These are phyloP conservation scores for Sugiyamaella japonica DNA, from an alignment of 1,139 yeast genomes.

Conservation along the genomic window DNA sequence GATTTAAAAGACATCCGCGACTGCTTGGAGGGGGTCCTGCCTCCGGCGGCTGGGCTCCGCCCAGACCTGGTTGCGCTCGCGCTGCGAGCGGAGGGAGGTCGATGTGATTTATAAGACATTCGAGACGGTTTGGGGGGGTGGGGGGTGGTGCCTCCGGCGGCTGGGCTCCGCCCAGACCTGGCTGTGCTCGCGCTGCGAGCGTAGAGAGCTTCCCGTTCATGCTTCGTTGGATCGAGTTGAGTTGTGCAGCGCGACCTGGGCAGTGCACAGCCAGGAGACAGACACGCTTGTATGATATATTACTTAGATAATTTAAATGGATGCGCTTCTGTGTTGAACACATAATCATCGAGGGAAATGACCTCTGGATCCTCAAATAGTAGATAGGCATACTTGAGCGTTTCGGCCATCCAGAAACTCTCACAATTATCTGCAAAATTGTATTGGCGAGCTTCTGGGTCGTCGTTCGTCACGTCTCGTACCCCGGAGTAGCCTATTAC, in stretches of 20 bases:
- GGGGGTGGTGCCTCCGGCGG: too few relatives aligned
- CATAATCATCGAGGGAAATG: conserved; percentile 66
- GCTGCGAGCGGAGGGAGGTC: too few relatives aligned
- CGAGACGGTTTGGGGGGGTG: not conserved
- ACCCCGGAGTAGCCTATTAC: conserved; percentile 50
- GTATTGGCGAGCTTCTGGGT: conserved; percentile 14
- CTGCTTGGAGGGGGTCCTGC: not conserved
- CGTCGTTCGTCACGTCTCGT: conserved; percentile 51
- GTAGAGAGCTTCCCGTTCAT: too few relatives aligned
- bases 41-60: not conserved
- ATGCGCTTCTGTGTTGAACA: conserved; percentile 80
- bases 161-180: too few relatives aligned
- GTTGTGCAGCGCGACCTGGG: not conserved
- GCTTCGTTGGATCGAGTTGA: too few relatives aligned
- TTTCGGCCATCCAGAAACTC: conserved; percentile 79
- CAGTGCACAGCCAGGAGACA: not conserved
- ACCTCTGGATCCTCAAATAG: conserved; percentile 62
- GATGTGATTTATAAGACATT: not conserved
- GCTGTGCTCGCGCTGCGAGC: too few relatives aligned
- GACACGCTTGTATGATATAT: not conserved
- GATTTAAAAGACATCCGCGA: conserved; percentile 1
- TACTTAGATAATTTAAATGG: conserved; percentile 46
- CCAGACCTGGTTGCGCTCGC: not conserved
- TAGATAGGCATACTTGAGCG: conserved; percentile 71
- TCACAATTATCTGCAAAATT: conserved; percentile 51